Evolutionary conservation across 2,329 filamentous ascomycete genomes (phyloP).

Genomic region (Claviceps maximensis): DNA sequence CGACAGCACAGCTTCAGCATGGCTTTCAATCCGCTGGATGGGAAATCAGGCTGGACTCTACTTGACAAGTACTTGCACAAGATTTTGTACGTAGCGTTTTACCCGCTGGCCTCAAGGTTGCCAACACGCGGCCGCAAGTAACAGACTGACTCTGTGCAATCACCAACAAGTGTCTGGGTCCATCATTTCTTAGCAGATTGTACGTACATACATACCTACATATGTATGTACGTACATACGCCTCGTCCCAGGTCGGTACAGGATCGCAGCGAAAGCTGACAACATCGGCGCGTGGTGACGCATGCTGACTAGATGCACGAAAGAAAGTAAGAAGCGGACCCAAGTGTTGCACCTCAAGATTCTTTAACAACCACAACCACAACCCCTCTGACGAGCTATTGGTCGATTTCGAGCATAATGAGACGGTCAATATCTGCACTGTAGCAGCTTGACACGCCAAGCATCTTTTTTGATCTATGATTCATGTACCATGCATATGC

Average conservation of each 20-base stretch:
- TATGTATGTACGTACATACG: neutral
- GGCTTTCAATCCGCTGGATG: too few species aligned
- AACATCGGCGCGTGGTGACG: neutral
- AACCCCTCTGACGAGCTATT: neutral
- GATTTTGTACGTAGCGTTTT: neutral
- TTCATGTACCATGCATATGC: too few species aligned
- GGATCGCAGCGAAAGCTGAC: neutral
- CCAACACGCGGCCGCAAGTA: neutral
- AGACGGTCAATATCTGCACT: neutral
- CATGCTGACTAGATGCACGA: neutral
- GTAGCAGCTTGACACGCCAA: slow-evolving; percentile 1
- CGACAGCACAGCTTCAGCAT: too few species aligned
- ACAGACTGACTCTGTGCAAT: neutral
- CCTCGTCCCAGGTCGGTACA: neutral
- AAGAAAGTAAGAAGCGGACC: neutral
- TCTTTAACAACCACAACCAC: neutral
- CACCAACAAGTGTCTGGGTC: neutral
- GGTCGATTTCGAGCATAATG: neutral
- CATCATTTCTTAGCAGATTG: neutral
- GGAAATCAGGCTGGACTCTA: too few species aligned
- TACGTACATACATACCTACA: neutral
- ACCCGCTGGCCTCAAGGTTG: neutral
- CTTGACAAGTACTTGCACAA: too few species aligned
- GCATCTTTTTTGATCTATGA: neutral
- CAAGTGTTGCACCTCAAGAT: neutral